These are phyloP conservation scores for Paramarasmius palmivorus DNA, from an alignment of 1,284 basidiomycete species.

Conservation along the genomic window DNA sequence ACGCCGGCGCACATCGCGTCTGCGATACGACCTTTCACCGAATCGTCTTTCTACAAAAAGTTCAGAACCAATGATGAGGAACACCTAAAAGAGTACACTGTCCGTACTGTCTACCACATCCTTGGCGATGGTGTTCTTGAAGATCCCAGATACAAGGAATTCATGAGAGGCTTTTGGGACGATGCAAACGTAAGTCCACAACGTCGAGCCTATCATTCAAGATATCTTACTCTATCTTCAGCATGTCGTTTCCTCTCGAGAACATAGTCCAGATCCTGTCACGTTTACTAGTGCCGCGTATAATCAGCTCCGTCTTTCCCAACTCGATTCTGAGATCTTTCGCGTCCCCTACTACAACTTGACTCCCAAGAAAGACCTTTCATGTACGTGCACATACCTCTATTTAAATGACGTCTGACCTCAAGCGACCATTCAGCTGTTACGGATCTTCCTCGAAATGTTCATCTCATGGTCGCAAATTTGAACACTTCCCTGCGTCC, in stretches of 20 bases:
- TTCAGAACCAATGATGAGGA: slow-evolving; percentile 46
- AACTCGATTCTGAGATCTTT: slow-evolving; percentile 78
- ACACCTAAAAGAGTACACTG: slow-evolving; percentile 41
- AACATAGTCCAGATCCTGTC: slow-evolving; percentile 63
- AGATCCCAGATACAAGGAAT: slow-evolving; percentile 67
- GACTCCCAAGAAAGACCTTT: slow-evolving; percentile 38
- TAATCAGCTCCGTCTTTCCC: slow-evolving; percentile 70
- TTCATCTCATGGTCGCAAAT: slow-evolving; percentile 39
- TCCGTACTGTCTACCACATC: slow-evolving; percentile 67
- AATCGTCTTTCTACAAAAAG: slow-evolving; percentile 48
- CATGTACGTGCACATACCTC: slow-evolving; percentile 32
- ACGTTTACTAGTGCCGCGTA: slow-evolving; percentile 78
- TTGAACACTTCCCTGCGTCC: slow-evolving; percentile 49
- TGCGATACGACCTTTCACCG: slow-evolving; percentile 54
- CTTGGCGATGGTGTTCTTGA: slow-evolving; percentile 69
- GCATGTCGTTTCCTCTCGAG: slow-evolving; percentile 70
- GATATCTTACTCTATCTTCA: slow-evolving; percentile 25
- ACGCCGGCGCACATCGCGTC: slow-evolving; percentile 59
- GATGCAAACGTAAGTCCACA: slow-evolving; percentile 52
- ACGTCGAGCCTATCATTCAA: background rate
- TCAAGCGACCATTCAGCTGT: slow-evolving; percentile 39
- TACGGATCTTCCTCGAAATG: slow-evolving; percentile 46
- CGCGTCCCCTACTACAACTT: slow-evolving; percentile 60
- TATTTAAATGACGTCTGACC: background rate
- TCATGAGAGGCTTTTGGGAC: slow-evolving; percentile 67